Evolutionary conservation across 2,329 filamentous ascomycete genomes (phyloP).

Genomic region (Diaporthe ilicicola): DNA sequence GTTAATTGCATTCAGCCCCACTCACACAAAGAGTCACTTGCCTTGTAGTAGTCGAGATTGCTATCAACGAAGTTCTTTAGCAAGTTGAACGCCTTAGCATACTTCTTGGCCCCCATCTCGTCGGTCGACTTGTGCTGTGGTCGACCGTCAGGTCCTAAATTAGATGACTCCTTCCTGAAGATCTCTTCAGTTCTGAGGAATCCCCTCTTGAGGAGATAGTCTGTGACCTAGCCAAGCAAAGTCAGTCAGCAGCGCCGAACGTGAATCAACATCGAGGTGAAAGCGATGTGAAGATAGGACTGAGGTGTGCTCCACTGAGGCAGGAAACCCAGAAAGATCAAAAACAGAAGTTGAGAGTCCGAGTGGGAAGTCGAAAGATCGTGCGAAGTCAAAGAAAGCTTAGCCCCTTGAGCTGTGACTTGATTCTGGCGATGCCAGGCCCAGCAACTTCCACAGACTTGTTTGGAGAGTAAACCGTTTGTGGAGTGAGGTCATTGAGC

Average conservation of each 20-base stretch:
- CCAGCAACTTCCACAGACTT: neutral
- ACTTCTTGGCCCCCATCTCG: slow-evolving; percentile 79
- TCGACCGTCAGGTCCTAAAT: slow-evolving; percentile 81
- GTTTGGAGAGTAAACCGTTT: neutral
- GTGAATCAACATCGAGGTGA: neutral
- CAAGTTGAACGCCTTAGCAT: slow-evolving; percentile 76
- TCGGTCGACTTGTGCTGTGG: slow-evolving; percentile 73
- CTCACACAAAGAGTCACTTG: slow-evolving; percentile 43
- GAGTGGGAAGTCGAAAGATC: neutral
- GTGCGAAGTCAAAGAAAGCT: neutral
- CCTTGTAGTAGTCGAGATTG: slow-evolving; percentile 93
- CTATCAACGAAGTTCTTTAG: slow-evolving; percentile 88
- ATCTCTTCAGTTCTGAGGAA: slow-evolving; percentile 93
- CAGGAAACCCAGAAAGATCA: neutral
- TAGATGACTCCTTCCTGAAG: slow-evolving; percentile 87
- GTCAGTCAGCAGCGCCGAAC: neutral
- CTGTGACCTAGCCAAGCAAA: slow-evolving; percentile 69
- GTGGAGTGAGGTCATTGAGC: neutral
- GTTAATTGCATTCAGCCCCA: neutral
- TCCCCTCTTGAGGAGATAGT: slow-evolving; percentile 94
- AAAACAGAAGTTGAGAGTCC: neutral
- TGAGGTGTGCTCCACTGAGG: neutral
- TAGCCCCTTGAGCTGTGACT: neutral
- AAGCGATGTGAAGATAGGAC: neutral
- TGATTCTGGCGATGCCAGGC: neutral